Conservation (phyloP, 2,329 filamentous ascomycete species). For the Ophiostoma populinum region DNA sequence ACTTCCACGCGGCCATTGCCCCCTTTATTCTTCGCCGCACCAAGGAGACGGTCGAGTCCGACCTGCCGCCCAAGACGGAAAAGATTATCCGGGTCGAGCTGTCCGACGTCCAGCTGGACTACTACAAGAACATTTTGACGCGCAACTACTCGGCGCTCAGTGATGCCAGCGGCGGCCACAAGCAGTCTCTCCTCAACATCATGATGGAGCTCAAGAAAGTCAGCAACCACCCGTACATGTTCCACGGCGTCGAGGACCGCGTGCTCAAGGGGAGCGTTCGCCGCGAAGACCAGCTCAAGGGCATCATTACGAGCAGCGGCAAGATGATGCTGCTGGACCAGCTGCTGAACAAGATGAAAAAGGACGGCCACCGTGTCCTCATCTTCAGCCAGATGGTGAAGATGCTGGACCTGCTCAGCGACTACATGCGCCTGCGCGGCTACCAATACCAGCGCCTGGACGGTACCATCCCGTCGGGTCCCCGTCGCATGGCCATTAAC, state of each 20-base stretch:
- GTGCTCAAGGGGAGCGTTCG: conserved; percentile 65
- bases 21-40: conserved; percentile 91
- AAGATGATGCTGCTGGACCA: conserved; percentile 99
- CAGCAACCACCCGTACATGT: conserved; percentile 98
- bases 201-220: conserved; percentile 99
- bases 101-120: conserved; percentile 89
- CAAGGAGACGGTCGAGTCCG: conserved; percentile 93
- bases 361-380: conserved; percentile 83
- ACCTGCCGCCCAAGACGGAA: conserved; percentile 90
- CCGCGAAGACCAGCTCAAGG: conserved; percentile 80
- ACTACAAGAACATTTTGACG: conserved; percentile 97
- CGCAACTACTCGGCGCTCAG: conserved; percentile 91
- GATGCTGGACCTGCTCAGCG: conserved; percentile 89
- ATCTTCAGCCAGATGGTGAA: conserved; percentile 99
- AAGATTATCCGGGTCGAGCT: conserved; percentile 98
- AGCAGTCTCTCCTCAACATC: conserved; percentile 89
- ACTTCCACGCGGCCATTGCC: conserved; percentile 71
- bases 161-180: conserved; percentile 76
- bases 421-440: conserved; percentile 84
- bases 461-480: conserved; percentile 78
- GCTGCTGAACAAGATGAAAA: conserved; percentile 82
- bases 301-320: conserved; percentile 87
- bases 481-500: conserved; percentile 85
- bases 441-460: conserved; percentile 92
- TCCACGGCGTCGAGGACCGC: conserved; percentile 79